A percentile compares a stretch with the other conserved stretches of the same genome.
Conservation (phyloP, 2,329 filamentous ascomycete genomes). For the Penicillium sp. region DNA sequence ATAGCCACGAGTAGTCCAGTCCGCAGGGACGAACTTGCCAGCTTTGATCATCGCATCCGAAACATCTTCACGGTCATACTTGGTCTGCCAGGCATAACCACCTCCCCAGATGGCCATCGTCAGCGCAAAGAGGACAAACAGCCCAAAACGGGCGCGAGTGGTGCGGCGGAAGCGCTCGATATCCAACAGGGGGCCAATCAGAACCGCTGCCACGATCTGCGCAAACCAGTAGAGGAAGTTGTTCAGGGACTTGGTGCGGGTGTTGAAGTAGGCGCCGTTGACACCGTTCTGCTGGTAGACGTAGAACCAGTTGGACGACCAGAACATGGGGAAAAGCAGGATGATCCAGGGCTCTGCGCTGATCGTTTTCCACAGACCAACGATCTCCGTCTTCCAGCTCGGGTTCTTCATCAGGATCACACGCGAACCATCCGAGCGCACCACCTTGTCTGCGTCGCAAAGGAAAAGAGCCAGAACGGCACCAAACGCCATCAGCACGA, state of each 20-base stretch:
- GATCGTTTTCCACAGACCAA: constrained; percentile 67
- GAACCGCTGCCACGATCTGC: constrained; percentile 67
- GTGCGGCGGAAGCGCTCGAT: constrained; percentile 53
- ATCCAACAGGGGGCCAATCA: constrained; percentile 69
- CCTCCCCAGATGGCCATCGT: constrained; percentile 77
- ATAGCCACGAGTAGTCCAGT: constrained; percentile 64
- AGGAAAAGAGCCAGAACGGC: constrained; percentile 64
- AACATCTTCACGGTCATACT: constrained; percentile 46
- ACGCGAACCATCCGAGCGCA: constrained; percentile 67
- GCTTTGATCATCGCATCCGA: constrained; percentile 11
- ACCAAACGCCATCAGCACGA: constrained; percentile 68
- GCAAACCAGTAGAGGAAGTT: constrained; percentile 67
- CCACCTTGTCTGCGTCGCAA: constrained; percentile 62
- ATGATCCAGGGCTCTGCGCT: constrained; percentile 64
- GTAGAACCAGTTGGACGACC: constrained; percentile 72
- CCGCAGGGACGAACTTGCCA: constrained; percentile 30
- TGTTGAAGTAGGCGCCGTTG: constrained; percentile 64
- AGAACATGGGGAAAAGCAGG: constrained; percentile 73
- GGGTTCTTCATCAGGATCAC: constrained; percentile 86
- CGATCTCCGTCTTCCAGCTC: constrained; percentile 69
- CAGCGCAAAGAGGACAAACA: constrained; percentile 56
- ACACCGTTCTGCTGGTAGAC: constrained; percentile 70
- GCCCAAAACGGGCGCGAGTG: constrained; percentile 58
- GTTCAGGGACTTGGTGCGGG: constrained; percentile 66
- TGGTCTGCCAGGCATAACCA: constrained; percentile 67